These are phyloP conservation scores for Wickerhamomyces sp. DNA, from an alignment of 1,139 yeast genomes.

Conservation along the genomic window DNA sequence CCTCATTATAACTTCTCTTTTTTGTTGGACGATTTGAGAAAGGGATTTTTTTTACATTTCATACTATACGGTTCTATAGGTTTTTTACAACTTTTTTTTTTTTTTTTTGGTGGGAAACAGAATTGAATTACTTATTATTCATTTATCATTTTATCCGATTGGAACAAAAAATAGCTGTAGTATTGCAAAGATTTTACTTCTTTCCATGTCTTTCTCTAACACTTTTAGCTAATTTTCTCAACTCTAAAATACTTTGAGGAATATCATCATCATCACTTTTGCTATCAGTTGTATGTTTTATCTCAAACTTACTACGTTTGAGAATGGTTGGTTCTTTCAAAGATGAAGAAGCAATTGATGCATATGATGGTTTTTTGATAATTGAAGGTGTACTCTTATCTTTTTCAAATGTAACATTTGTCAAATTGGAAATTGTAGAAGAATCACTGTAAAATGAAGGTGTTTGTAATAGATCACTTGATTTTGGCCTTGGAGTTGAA, in stretches of 20 bases:
- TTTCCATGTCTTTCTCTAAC: conserved; percentile 20
- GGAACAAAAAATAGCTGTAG: no score
- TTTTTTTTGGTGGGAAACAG: no score
- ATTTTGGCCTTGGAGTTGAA: conserved; percentile 25
- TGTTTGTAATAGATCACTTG: conserved; percentile 23
- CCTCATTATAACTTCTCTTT: no score
- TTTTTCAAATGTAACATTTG: conserved; percentile 24
- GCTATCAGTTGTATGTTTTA: no score
- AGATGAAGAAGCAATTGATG: conserved; percentile 1
- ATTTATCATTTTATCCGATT: no score
- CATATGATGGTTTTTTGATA: conserved; percentile 15
- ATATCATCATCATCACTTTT: conserved; percentile 7
- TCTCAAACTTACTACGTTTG: not conserved
- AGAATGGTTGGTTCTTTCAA: not conserved
- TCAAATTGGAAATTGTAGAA: conserved; percentile 20
- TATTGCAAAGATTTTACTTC: conserved; percentile 8
- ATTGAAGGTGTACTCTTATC: conserved; percentile 14
- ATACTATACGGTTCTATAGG: no score
- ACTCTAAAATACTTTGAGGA: conserved; percentile 20
- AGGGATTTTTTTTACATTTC: no score
- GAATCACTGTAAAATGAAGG: conserved; percentile 21
- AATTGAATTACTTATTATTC: no score
- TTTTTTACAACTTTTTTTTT: no score
- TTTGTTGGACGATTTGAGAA: no score
- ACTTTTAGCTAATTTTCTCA: conserved; percentile 20